phyloP scores from a whole-genome alignment of 1,284 basidiomycete genomes.

The Cystobasidium slooffiae region DNA sequence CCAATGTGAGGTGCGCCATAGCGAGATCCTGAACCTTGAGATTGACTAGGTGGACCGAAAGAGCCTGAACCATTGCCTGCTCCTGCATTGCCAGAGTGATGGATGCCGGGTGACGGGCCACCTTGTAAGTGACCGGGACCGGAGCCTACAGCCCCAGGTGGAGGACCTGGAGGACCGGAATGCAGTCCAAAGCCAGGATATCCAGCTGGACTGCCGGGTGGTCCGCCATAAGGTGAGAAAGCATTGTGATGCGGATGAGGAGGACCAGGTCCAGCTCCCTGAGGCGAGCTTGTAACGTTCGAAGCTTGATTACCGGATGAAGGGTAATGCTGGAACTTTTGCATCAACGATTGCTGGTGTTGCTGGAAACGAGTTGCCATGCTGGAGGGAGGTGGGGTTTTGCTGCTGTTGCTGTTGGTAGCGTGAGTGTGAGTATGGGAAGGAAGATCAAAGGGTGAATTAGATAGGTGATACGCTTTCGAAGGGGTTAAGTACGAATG shows the following conservation, averaged over 20 bases:
- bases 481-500: conserved; percentile 9
- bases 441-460: conserved; percentile 16
- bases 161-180: conserved; percentile 44
- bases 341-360: conserved; percentile 43
- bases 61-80: conserved; percentile 20
- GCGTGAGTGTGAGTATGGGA: neutral
- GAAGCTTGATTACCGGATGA: conserved; percentile 13
- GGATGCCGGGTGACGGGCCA: conserved; percentile 25
- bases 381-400: conserved; percentile 18
- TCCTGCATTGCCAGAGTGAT: conserved; percentile 27
- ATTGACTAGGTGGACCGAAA: conserved; percentile 11
- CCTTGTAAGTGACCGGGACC: conserved; percentile 34
- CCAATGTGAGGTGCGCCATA: conserved; percentile 23
- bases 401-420: neutral
- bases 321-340: conserved; percentile 36
- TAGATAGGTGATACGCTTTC: neutral
- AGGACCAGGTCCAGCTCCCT: conserved; percentile 26
- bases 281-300: conserved; percentile 25
- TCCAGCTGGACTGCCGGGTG: conserved; percentile 50
- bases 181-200: conserved; percentile 45
- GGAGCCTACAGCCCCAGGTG: conserved; percentile 29
- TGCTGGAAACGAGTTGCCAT: conserved; percentile 37
- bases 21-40: conserved; percentile 20
- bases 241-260: conserved; percentile 44
- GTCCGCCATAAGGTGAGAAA: conserved; percentile 49